Evolutionary conservation across 2,329 filamentous ascomycete genomes (phyloP), one percentile per base, ranked within the genome.

Genomic region (Rhynchosporium graminicola): DNA sequence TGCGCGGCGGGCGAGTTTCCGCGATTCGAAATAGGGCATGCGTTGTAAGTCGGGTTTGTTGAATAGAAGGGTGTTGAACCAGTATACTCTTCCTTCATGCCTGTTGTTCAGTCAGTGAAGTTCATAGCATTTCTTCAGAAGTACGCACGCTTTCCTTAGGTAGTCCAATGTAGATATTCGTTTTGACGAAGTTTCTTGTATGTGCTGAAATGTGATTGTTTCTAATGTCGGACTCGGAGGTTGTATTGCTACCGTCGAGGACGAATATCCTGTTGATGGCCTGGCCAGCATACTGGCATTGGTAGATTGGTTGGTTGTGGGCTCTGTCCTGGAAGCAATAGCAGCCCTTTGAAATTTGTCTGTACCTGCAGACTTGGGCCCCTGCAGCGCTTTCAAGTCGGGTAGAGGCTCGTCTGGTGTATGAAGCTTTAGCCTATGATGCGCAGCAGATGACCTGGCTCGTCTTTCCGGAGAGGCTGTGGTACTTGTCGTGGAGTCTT

Each of bases 41-140:
- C 88, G 87, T 57, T 84, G 80, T 40, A 98, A 82, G 75, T 97
- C 92, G 36, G 85, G 77, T 71, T 91, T 90, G 68, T 92, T 91
- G 77, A 97, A 97, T 73, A 96, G 89, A 64, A 97, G 86, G 0
- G 95, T 97, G 78, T 97, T 97, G 81, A 98, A 97, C 93, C 95
- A 98, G 80, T 96, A 98, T 47, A 97, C 87, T 63, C 92, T 88
- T 64, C 94, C 93, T 77, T 97, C 92, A 74, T 99, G 93, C 33
- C 92, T 96, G 74, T 57, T 59, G 4, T 50, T 7, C 5, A 50
- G 43, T 46, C 61, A 64, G 55, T 61, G 28, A 59, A 40, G 56
- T 55, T 36, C 8, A 10, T 20, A 45, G 26, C 15, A 45, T 12
- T n/a, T 28, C 46, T 3, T 26, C 10, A 26, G 15, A 57, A 38